Conservation (phyloP, 192 early-diverging fungal species). For the Coemansia sp. region DNA sequence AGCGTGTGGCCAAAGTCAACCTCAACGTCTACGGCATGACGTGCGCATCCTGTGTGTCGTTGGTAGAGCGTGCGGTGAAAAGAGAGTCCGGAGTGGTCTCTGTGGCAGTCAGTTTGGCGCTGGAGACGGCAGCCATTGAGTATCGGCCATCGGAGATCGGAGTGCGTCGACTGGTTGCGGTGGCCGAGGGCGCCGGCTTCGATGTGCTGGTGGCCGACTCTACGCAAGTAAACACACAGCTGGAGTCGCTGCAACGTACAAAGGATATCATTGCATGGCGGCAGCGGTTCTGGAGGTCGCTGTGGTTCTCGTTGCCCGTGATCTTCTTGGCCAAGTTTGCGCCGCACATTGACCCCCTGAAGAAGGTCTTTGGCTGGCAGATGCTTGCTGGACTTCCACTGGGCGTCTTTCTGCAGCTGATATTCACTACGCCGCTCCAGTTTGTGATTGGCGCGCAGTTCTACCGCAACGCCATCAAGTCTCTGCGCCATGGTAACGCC, state of each 20-base stretch:
- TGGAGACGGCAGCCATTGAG: slow-evolving; percentile 72
- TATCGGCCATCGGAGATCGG: slow-evolving; percentile 66
- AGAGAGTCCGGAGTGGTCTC: slow-evolving; percentile 55
- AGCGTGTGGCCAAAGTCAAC: slow-evolving; percentile 55
- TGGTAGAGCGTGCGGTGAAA: slow-evolving; percentile 66
- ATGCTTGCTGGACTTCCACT: slow-evolving; percentile 67
- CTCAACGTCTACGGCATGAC: slow-evolving; percentile 97
- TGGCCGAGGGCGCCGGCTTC: slow-evolving; percentile 81
- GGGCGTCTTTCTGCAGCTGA: slow-evolving; percentile 64
- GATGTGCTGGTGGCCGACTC: slow-evolving; percentile 69
- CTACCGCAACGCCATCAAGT: slow-evolving; percentile 74
- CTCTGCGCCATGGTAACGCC: slow-evolving; percentile 76
- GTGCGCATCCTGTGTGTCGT: slow-evolving; percentile 74
- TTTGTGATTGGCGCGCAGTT: slow-evolving; percentile 85
- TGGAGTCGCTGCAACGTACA: slow-evolving; percentile 85
- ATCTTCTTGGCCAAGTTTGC: slow-evolving; percentile 62
- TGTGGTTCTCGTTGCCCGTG: slow-evolving; percentile 80
- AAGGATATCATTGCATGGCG: slow-evolving; percentile 85
- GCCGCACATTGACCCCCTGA: slow-evolving; percentile 38
- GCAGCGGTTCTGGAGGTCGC: slow-evolving; percentile 61
- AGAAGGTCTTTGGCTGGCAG: slow-evolving; percentile 25
- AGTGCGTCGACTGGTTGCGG: slow-evolving; percentile 76
- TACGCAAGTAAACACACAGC: slow-evolving; percentile 68
- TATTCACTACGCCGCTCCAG: slow-evolving; percentile 90
- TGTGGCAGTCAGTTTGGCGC: slow-evolving; percentile 75